phyloP scores from a whole-genome alignment of 306 rosid species.

The Corylus americana region DNA sequence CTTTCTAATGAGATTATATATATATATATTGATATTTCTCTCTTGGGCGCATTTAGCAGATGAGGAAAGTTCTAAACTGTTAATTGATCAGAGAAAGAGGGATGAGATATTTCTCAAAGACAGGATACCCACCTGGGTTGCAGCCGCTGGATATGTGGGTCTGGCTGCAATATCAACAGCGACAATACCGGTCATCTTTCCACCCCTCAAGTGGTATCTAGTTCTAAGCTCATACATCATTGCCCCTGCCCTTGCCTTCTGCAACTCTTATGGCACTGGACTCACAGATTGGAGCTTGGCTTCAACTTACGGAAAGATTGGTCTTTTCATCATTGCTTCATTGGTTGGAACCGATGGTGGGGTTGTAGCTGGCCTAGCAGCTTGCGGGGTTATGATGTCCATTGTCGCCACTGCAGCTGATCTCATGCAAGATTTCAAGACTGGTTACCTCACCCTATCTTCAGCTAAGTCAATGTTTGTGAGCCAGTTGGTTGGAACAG shows the following conservation, averaged over 20 bases:
- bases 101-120: slow-evolving; percentile 78
- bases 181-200: slow-evolving; percentile 79
- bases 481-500: slow-evolving; percentile 86
- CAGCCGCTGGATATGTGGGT: slow-evolving; percentile 81
- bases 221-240: slow-evolving; percentile 77
- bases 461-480: slow-evolving; percentile 95
- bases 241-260: slow-evolving; percentile 93
- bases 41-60: slow-evolving; percentile 46
- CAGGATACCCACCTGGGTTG: slow-evolving; percentile 80
- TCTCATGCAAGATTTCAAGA: slow-evolving; percentile 99
- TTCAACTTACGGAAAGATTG: slow-evolving; percentile 87
- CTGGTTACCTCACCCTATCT: slow-evolving; percentile 91
- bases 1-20: too few species aligned
- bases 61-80: slow-evolving; percentile 45
- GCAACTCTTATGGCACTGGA: slow-evolving; percentile 90
- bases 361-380: slow-evolving; percentile 81
- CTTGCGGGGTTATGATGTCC: slow-evolving; percentile 91
- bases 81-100: slow-evolving; percentile 55
- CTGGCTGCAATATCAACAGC: slow-evolving; percentile 70
- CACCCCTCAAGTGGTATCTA: slow-evolving; percentile 93
- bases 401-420: slow-evolving; percentile 94
- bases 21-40: slow-evolving; percentile 17
- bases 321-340: slow-evolving; percentile 81
- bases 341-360: slow-evolving; percentile 81
- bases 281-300: slow-evolving; percentile 85